Base-by-base conservation (phyloP, 2,329 filamentous ascomycete species). In the Penicillium sp. region DNA sequence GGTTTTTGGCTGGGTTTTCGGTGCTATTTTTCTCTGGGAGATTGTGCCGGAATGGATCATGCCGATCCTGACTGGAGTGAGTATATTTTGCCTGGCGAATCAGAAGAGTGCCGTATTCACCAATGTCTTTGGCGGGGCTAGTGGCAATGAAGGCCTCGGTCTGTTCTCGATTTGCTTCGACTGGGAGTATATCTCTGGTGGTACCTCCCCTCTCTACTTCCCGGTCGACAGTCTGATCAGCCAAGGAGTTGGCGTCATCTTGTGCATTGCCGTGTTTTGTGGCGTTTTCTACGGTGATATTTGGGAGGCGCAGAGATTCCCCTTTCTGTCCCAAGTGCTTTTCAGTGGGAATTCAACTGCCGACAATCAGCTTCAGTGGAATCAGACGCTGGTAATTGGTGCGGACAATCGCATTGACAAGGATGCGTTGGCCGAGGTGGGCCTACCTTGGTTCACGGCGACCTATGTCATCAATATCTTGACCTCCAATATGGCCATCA, bases 81-180 rank as follows among this genome's bases (percentile, higher is more conserved):
- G 56, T 6, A 58, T 76, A 17, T 72, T 74, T 36, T 76, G 73
- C 45, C 62, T 76, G 4, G 67, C 72, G 0, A 65, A 70, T 9
- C 62, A 67, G 23, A 56, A 69, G 26, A 72, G 55, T 37, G 46
- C 67, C 1, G 54, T 71, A 4, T 72, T 76, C 34, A 74, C 71
- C 14, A 71, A 72, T 27, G 53, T 76, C n/a, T 76, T 76, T 44
- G 73, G 73, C 3, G 74, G 73, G n/a, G 59, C 71, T 2, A 62
- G 59, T 26, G 67, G 67, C 3, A 71, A 74, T 42, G 70, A 74
- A 45, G 71, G 70, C 8, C 51, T 74, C 1, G 71, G 71, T 2
- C 55, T 72, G 9, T 23, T 37, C 9, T 47, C 36, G 8, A 13
- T 38, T 7, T 39, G 27, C 28, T 65, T 74, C 20, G 71, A 74